Evolutionary conservation across 1,284 basidiomycete species (phyloP), one percentile per base, ranked within the genome.

Genomic region (Phylloboletellus chloephorus): DNA sequence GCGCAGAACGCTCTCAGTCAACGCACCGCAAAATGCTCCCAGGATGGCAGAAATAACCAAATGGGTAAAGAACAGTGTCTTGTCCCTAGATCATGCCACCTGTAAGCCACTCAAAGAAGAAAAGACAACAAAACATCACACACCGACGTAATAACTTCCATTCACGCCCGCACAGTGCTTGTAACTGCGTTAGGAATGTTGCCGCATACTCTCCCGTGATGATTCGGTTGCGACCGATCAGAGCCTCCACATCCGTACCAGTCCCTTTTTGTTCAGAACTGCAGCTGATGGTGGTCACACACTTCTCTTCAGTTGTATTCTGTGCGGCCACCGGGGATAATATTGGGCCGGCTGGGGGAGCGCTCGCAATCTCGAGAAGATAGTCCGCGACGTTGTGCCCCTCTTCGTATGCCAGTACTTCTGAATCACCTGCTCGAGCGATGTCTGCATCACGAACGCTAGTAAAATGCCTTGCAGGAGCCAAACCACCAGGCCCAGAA

Each of bases 381-480:
- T 90, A 86, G 60, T 96, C 91, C 0, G 91, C 91, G 12, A 93
- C 75, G 51, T 94, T 95, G 67, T 92, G 91, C 0, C 87, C 88
- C 30, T 77, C 68, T 9, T 73, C 74, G 43, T 76, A 79, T 15
- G 68, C 70, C 11, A 52, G 54, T 12, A 68, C 19, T 32, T 56
- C 58, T 28, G 61, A 56, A 24, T 45, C 41, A 37, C 65, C 72
- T 11, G 58, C 47, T 16, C 64, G 64, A 8, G 65, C 60, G 3
- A 60, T 45, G 1, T 58, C 65, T 0, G 49, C 34, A 40, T 49
- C 74, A 66, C 51, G 58, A 24, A 37, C 68, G 57, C 37, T 57
- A 44, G 70, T 71, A 44, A 94, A 87, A 57, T 84, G 72, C 9
- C 77, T 71, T 1, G 72, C 76, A 0, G 86, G 82, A 1, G 73